Evolutionary conservation across 2,329 filamentous ascomycete species (phyloP), one percentile per base, ranked within the genome.

Genomic region (Fusarium sterilihyphosum): DNA sequence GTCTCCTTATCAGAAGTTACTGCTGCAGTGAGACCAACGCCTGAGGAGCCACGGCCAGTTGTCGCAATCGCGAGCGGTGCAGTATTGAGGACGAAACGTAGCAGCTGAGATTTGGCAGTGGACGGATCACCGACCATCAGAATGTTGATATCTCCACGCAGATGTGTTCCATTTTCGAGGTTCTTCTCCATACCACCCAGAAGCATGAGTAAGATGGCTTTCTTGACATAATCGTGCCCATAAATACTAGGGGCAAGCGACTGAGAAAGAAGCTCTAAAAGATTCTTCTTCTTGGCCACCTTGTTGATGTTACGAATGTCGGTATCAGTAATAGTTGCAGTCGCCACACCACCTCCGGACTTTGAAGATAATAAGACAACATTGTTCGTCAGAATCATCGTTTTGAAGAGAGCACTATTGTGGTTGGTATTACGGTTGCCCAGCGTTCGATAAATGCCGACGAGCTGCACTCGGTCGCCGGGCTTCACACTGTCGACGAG

Each of bases 241-340:
- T 94, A 98, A 67, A 99, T 99, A 84, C 95, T 98, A 0, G 96
- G 96, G 4, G 96, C 96, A 26, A 99, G 88, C 4, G 96, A 98
- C 78, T 98, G 95, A 2, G 96, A 96, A 12, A 99, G 88, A 49
- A 99, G 86, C 62, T 98, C 94, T 74, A 99, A 97, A 8, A 98
- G 89, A 73, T 96, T 95, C 84, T 92, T 95, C 84, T 96, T 96
- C 87, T 98, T 99, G 16, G 96, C 88, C 64, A 98, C 89, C 84
- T 97, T 98, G 87, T 98, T 98, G 87, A 99, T 99, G 81, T 99
- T 98, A 78, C 96, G 93, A 81, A 99, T 97, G 80, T 99, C 96
- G 3, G 93, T 96, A 82, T 98, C 96, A 24, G 96, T 98, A 77
- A 99, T 98, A 10, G 91, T 93, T 22, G 95, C 93, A 70, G 97